Evolutionary conservation across 2,329 filamentous ascomycete genomes (phyloP).

Genomic region (Graphilbum ipis-grandicollis): DNA sequence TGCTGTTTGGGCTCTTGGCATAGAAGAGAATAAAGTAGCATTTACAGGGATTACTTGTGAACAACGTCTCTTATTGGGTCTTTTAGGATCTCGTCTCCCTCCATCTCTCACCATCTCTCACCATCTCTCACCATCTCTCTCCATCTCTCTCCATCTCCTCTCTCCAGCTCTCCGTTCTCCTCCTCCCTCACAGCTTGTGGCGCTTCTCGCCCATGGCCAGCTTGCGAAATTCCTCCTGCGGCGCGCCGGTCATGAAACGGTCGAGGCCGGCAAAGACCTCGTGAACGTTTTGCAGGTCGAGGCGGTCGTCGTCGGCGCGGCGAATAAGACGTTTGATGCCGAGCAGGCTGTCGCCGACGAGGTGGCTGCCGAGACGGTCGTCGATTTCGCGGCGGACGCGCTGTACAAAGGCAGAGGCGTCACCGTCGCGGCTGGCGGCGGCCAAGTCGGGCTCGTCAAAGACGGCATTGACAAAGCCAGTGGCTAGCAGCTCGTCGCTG

Average conservation of each 20-base stretch:
- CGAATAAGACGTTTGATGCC: conserved; percentile 75
- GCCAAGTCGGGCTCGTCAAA: conserved; percentile 47
- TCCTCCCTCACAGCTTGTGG: conserved; percentile 72
- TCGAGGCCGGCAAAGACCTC: conserved; percentile 80
- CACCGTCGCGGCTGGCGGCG: no score
- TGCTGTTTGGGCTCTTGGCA: conserved; percentile 65
- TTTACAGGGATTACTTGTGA: no score
- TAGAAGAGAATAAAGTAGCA: conserved; percentile 13
- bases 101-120: no score
- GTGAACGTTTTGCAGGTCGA: conserved; percentile 62
- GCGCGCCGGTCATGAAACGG: conserved; percentile 61
- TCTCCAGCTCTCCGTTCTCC: no score
- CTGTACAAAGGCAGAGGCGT: conserved; percentile 48
- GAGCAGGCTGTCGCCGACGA: conserved; percentile 62
- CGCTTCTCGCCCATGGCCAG: conserved; percentile 78
- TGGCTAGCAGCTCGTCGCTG: conserved; percentile 52
- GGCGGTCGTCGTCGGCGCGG: conserved; percentile 49
- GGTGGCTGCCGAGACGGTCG: conserved; percentile 60
- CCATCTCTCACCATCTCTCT: no score
- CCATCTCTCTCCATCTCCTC: no score
- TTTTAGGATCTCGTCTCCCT: no score
- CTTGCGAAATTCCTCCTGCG: conserved; percentile 78
- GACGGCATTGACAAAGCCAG: conserved; percentile 76
- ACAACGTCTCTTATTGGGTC: no score
- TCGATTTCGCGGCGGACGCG: conserved; percentile 66